Evolutionary conservation across 345 rosid genomes (phyloP).

Genomic region (Eucalyptus virginea): DNA sequence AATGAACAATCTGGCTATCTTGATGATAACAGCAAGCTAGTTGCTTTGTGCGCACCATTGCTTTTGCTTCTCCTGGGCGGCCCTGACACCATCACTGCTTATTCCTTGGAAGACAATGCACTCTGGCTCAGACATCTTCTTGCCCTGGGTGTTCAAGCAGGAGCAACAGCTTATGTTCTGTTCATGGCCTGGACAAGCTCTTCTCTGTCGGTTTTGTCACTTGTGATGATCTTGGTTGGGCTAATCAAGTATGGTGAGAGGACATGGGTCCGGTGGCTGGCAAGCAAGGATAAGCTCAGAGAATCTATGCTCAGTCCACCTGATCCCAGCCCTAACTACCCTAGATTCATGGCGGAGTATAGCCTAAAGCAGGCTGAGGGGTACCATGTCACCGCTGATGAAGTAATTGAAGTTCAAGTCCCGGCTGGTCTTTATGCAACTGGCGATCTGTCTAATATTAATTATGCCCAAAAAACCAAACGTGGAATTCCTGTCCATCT

Average conservation of each 20-base stretch:
- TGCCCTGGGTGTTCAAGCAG: neutral
- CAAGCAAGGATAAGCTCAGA: neutral
- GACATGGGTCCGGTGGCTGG: neutral
- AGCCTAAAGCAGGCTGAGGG: neutral
- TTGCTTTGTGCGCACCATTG: constrained; percentile 16
- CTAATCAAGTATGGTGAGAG: neutral
- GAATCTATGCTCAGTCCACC: neutral
- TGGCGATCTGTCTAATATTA: too few relatives aligned
- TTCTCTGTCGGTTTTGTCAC: neutral
- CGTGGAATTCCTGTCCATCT: too few relatives aligned
- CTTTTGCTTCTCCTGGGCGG: constrained; percentile 17
- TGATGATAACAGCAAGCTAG: neutral
- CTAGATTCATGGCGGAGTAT: neutral
- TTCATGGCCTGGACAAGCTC: constrained; percentile 4
- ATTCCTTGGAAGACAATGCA: constrained; percentile 16
- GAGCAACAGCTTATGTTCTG: constrained; percentile 18
- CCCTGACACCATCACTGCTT: constrained; percentile 9
- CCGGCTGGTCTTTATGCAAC: neutral
- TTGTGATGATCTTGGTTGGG: neutral
- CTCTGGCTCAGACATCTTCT: constrained; percentile 13
- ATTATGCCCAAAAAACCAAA: too few relatives aligned
- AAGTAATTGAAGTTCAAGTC: neutral
- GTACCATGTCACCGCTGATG: neutral
- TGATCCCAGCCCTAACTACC: neutral
- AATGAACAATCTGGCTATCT: neutral